Evolutionary conservation across 257 asterid species (phyloP), one percentile per base, ranked within the genome.

Genomic region (Solanum rostratum): DNA sequence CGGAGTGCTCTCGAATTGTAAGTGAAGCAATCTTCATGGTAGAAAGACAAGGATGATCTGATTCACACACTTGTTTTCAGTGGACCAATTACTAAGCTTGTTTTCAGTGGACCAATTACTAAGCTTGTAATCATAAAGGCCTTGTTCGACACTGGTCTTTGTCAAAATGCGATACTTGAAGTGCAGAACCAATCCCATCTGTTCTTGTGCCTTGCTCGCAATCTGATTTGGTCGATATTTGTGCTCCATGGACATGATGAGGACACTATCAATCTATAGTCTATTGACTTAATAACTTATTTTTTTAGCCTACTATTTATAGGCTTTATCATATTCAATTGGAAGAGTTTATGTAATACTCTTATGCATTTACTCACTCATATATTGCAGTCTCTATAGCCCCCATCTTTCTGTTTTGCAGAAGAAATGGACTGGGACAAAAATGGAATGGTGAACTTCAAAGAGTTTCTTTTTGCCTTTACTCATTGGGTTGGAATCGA

Each of bases 351-450:
- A 66, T 12, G 74, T 0, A 66, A 29, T 33, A 66, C 41, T 30
- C 63, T n/a, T 3, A 7, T 68, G 43, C 29, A 10, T 46, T 22
- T 18, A 37, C 2, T 20, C 63, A 10, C n/a, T 80, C 33, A 15
- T 24, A 19, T 66, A 52, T 82, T 66, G n/a, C 45, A 18, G 63
- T 69, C 1, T 12, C 55, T 68, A 85, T 68, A 14, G 46, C 19
- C 52, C 69, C 69, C 12, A 0, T 46, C 19, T 84, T 65, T 22
- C 37, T 22, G 82, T 70, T 62, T 90, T 91, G 87, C 93, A 96
- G 99, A 96, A 84, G 99, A 96, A 90, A 96, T 96, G 98, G 99
- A 96, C 88, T 94, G 98, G 99, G 97, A 94, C 89, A 92, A 88
- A 86, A 96, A 94, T 76, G 99, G 98, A 83, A 92, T 84, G 91